A percentile compares a stretch with the other conserved stretches of the same genome.
Conservation (phyloP, 2,329 filamentous ascomycete genomes). For the Fonsecaea monophora region DNA sequence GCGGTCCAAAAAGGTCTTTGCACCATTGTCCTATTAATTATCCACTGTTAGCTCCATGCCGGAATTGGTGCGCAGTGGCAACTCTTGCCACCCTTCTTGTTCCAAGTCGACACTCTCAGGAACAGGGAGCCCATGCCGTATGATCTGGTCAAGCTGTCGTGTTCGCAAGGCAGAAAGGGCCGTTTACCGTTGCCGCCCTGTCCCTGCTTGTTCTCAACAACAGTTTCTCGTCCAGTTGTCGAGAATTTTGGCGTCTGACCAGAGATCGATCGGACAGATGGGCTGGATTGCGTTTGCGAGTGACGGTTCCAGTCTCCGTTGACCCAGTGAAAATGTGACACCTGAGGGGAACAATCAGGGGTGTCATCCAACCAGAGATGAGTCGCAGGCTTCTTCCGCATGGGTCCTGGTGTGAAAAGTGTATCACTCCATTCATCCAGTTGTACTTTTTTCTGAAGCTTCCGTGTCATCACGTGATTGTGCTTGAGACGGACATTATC, state of each 20-base stretch:
- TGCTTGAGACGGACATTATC: background rate
- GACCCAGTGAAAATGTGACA: constrained; percentile 7
- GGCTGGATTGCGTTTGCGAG: constrained; percentile 2
- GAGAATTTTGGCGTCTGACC: constrained; percentile 20
- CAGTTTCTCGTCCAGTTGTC: background rate
- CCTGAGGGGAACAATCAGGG: constrained; percentile 10
- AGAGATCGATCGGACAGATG: constrained; percentile 25
- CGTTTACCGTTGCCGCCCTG: background rate
- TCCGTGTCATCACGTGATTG: background rate
- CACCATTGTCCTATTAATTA: constrained; percentile 4
- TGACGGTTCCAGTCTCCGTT: constrained; percentile 14
- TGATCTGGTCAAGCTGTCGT: background rate
- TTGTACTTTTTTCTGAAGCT: background rate
- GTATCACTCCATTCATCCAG: background rate
- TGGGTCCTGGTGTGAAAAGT: background rate
- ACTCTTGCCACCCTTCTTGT: background rate
- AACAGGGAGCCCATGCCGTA: background rate
- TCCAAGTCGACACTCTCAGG: background rate
- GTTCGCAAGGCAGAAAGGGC: background rate
- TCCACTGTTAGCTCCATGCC: constrained; percentile 4
- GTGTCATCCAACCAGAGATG: background rate
- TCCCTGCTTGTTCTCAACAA: background rate
- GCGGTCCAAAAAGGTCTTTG: constrained; percentile 17
- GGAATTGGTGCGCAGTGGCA: constrained; percentile 4
- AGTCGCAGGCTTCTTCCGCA: background rate